A percentile compares a stretch with the other conserved stretches of the same genome.
Evolutionary conservation across 768 basidiomycete genomes (phyloP).

Genomic region (Calocera viscosa): DNA sequence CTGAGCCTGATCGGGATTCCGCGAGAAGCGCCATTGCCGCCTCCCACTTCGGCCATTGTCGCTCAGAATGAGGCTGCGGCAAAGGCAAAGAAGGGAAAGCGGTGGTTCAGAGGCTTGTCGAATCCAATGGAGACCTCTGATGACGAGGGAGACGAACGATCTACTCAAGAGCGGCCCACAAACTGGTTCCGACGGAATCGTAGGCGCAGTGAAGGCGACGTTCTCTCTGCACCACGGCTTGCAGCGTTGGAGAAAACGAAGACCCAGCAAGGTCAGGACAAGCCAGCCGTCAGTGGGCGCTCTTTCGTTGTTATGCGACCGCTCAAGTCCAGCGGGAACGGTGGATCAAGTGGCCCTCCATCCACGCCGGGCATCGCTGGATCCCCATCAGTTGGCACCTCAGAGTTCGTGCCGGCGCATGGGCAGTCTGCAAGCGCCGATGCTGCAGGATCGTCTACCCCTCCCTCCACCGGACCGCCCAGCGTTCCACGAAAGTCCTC

Average conservation of each 20-base stretch:
- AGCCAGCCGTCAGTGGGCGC: neutral
- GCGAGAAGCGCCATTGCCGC: neutral
- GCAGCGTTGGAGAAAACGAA: conserved; percentile 1
- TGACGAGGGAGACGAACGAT: neutral
- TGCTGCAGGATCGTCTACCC: neutral
- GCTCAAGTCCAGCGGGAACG: neutral
- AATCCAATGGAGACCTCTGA: neutral
- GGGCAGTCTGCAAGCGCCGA: neutral
- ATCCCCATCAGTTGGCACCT: neutral
- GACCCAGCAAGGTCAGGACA: neutral
- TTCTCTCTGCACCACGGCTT: neutral
- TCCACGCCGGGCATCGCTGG: neutral
- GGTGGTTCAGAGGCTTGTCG: conserved; percentile 2
- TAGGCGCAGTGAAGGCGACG: neutral
- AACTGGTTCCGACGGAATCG: conserved; percentile 5
- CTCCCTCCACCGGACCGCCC: neutral
- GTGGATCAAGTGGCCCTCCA: neutral
- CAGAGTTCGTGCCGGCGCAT: neutral
- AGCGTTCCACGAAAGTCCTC: conserved; percentile 1
- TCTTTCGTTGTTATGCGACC: conserved; percentile 2
- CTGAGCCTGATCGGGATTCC: neutral
- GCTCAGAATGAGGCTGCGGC: conserved; percentile 1
- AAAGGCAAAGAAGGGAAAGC: neutral
- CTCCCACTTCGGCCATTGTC: neutral
- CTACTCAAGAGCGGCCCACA: neutral